Evolutionary conservation across 2,329 filamentous ascomycete species (phyloP), one percentile per base, ranked within the genome.

Genomic region (Phyllosticta ampelicida): DNA sequence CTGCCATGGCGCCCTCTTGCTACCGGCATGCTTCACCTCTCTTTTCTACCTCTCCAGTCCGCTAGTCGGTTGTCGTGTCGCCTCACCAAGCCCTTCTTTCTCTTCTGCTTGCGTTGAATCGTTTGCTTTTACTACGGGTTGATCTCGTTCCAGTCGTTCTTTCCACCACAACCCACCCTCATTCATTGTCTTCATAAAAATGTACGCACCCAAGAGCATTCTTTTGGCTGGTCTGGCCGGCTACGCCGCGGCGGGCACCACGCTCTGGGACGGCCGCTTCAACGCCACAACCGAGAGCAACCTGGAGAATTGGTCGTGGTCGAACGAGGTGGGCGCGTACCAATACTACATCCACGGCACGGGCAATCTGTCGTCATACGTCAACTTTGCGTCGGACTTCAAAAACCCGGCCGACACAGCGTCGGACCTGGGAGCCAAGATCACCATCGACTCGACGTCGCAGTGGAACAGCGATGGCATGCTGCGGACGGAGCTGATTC

Each of bases 301-400:
- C 51, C 56, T 58, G 19, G 75, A 3, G 82, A 85, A 67, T 75
- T 86, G 84, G 84, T 83, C 80, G 3, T 88, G 81, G 80, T 77
- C 77, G n/a, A 86, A 83, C 69, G 80, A 85, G 71, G 81, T 86
- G 65, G 83, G 83, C 0, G 79, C 83, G 0, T 89, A 86, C 72
- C 86, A 89, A 70, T 89, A 86, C 76, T 89, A 89, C 74, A 88
- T 88, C 67, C 86, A 89, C 74, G 86, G 86, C 44, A 73, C 75
- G 3, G 78, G 77, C 9, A 56, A 73, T 0, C 77, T 82, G 11
- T 76, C 76, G 20, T 73, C 80, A 64, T 87, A 88, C 70, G 77
- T 87, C 63, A 83, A 82, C 64, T 74, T 87, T 1, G 80, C 78
- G 2, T 70, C 82, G 0, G 70, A 73, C 60, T 84, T 77, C 77